phyloP scores from a whole-genome alignment of 768 basidiomycete genomes.

The Epithele typhae region DNA sequence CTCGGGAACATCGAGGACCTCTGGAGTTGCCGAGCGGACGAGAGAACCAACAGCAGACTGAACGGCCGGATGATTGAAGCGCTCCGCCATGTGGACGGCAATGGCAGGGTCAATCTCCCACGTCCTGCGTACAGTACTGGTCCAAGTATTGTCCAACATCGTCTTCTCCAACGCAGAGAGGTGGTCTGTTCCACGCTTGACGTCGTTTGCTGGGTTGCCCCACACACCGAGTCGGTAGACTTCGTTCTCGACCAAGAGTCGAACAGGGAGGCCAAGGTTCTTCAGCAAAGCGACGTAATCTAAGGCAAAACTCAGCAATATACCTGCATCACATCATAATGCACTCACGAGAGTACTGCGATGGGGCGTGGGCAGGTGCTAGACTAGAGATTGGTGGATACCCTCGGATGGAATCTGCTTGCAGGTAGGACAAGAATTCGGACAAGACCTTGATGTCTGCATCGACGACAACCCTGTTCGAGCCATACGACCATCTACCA shows the following conservation, averaged over 20 bases:
- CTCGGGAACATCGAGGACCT: conserved; percentile 73
- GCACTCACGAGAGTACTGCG: conserved; percentile 25
- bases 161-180: conserved; percentile 51
- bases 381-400: conserved; percentile 57
- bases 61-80: conserved; percentile 69
- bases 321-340: conserved; percentile 24
- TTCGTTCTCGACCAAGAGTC: conserved; percentile 87
- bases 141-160: conserved; percentile 65
- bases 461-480: conserved; percentile 84
- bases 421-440: conserved; percentile 77
- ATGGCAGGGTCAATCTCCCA: conserved; percentile 86
- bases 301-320: conserved; percentile 20
- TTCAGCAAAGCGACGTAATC: conserved; percentile 61
- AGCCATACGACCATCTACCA: conserved; percentile 91
- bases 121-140: conserved; percentile 57
- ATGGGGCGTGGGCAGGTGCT: conserved; percentile 40
- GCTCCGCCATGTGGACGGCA: conserved; percentile 79
- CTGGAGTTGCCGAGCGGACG: conserved; percentile 66
- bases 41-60: conserved; percentile 71
- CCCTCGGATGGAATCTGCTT: conserved; percentile 66
- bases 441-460: conserved; percentile 84
- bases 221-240: conserved; percentile 83
- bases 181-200: conserved; percentile 61
- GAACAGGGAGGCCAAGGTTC: conserved; percentile 68
- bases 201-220: conserved; percentile 82